phyloP scores from a whole-genome alignment of 176 grass and related monocot species.

The Ensete glaucum region DNA sequence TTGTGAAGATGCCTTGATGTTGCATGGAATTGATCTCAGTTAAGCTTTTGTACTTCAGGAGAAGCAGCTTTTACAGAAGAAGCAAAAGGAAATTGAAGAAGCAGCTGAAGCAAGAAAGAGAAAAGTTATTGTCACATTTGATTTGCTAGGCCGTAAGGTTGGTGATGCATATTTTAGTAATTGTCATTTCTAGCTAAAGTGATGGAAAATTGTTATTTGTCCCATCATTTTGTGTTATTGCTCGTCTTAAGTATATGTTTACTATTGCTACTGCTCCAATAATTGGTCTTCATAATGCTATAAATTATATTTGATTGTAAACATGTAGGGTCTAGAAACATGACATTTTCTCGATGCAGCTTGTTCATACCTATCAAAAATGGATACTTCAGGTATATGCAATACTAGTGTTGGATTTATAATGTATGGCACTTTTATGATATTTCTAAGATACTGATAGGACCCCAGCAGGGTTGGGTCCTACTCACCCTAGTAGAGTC shows the following conservation, averaged over 20 bases:
- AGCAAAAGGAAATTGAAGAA: conserved; percentile 63
- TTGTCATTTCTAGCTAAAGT: not conserved
- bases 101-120: conserved; percentile 48
- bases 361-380: not conserved
- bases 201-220: not conserved
- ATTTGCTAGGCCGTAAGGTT: conserved; percentile 98
- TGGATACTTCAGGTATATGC: not conserved
- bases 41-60: conserved; percentile 39
- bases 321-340: not conserved
- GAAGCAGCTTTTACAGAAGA: conserved; percentile 55
- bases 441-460: not conserved
- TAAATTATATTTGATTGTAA: not conserved
- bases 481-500: too few species aligned
- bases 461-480: too few species aligned
- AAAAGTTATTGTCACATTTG: conserved; percentile 82
- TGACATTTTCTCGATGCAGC: not conserved
- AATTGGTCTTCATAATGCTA: not conserved
- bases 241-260: not conserved
- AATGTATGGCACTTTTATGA: not conserved
- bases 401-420: too few species aligned
- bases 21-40: not conserved
- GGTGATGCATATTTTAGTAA: conserved; percentile 6
- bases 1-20: not conserved
- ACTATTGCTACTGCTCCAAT: not conserved
- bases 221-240: not conserved